A percentile compares a stretch with the other conserved stretches of the same genome.
Evolutionary conservation across 2,329 filamentous ascomycete species (phyloP).

Genomic region (Cladosporium sphaerospermum): DNA sequence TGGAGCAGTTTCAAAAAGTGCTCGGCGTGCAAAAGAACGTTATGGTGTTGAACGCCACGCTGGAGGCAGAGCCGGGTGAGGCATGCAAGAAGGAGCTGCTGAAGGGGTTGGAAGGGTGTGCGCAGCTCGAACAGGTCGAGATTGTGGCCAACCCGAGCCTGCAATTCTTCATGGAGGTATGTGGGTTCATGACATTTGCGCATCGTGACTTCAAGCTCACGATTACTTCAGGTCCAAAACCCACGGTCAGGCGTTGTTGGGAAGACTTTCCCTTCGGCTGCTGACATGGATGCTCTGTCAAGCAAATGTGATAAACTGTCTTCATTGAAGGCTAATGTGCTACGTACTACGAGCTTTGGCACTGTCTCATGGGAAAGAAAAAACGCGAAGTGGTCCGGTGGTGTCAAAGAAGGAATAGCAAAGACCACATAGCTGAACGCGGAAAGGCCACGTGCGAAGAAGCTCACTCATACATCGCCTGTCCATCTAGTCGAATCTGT

Average conservation of each 20-base stretch:
- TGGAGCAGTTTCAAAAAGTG: slow-evolving; percentile 30
- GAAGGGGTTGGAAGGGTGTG: slow-evolving; percentile 25
- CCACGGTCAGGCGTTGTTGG: slow-evolving; percentile 23
- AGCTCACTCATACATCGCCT: not conserved
- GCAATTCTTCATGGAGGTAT: slow-evolving; percentile 34
- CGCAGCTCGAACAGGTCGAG: slow-evolving; percentile 35
- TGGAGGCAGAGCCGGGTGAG: slow-evolving; percentile 32
- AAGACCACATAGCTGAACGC: not conserved
- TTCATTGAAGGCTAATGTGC: slow-evolving; percentile 33
- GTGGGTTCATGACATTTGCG: slow-evolving; percentile 9
- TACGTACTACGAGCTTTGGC: slow-evolving; percentile 30
- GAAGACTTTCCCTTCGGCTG: slow-evolving; percentile 29
- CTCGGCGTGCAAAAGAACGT: slow-evolving; percentile 32
- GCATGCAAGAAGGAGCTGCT: slow-evolving; percentile 31
- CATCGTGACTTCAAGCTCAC: not conserved
- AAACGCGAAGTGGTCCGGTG: slow-evolving; percentile 24
- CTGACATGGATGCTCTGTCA: slow-evolving; percentile 31
- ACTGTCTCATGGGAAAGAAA: slow-evolving; percentile 29
- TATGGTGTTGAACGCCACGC: slow-evolving; percentile 34
- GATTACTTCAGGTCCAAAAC: slow-evolving; percentile 21
- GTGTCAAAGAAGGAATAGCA: slow-evolving; percentile 4
- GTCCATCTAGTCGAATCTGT: not conserved
- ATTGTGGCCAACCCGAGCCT: slow-evolving; percentile 34
- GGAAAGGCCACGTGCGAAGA: no score
- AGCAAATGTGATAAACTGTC: slow-evolving; percentile 31